phyloP scores from a whole-genome alignment of 352 stramenopile genomes.

The Globisporangium sylvaticum region DNA sequence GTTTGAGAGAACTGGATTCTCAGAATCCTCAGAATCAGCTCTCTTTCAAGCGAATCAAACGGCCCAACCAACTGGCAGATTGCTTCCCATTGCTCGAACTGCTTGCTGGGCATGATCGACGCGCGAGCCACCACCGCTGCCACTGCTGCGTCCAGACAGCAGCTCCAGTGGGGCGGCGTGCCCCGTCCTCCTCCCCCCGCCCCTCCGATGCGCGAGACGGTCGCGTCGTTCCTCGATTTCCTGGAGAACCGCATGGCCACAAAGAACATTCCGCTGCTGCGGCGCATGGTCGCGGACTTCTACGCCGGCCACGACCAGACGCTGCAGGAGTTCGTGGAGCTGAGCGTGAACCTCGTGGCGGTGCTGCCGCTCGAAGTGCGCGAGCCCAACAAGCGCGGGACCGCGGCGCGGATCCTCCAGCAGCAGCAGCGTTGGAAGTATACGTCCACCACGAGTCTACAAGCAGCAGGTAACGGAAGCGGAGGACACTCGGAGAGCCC shows the following conservation, averaged over 20 bases:
- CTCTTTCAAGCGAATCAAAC: no score
- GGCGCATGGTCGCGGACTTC: constrained; percentile 28
- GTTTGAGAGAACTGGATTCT: no score
- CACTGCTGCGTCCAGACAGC: no score
- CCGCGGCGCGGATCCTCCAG: constrained; percentile 24
- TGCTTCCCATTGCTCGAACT: no score
- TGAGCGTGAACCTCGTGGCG: constrained; percentile 26
- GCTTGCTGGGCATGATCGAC: no score
- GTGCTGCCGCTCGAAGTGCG: constrained; percentile 23
- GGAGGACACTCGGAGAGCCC: neutral
- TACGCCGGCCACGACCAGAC: constrained; percentile 23
- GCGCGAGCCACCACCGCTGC: no score
- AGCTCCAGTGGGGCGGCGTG: neutral
- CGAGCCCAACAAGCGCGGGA: neutral
- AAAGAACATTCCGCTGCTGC: constrained; percentile 24
- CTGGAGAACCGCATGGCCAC: constrained; percentile 29
- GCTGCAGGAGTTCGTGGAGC: constrained; percentile 29
- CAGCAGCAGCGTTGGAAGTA: constrained; percentile 34
- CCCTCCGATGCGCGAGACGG: neutral
- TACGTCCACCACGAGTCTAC: no score
- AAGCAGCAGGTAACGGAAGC: neutral
- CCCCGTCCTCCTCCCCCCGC: neutral
- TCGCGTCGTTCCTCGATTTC: constrained; percentile 28
- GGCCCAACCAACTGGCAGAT: no score
- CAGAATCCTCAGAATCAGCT: no score